Evolutionary conservation across 176 grass and related monocot genomes (phyloP), one percentile per base, ranked within the genome.

Genomic region (Saccharum officinarum): DNA sequence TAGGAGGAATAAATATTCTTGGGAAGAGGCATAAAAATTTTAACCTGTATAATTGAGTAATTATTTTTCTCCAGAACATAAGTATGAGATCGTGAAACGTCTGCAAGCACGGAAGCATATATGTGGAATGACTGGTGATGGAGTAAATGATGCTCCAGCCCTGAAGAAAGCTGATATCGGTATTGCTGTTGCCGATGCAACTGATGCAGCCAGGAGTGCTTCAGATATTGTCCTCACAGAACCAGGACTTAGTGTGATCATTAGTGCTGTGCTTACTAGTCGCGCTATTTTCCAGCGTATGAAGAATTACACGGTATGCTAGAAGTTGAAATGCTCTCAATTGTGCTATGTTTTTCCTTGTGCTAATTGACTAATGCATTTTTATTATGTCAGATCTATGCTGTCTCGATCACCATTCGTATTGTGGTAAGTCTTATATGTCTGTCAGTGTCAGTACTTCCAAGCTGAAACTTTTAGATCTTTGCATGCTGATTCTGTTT

Each of bases 151-250:
- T 72, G 88, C 90, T 44, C 93, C 93, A 34, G 93, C 93, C 50
- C 60, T 95, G 78, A 95, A 92, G 85, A 92, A 92, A 89, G 93
- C 90, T 14, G 90, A 95, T 74, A 90, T 95, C 46, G 92, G 94
- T 76, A 94, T 97, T 41, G 92, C 95, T 7, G 95, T 97, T 30
- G 92, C 92, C 15, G 95, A 92, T 59, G 77, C 95, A 30, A 97
- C 92, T 42, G 95, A 94, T 81, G 92, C 95, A 17, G 95, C 95
- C 10, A 86, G 90, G 82, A 86, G 78, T 73, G 95, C 95, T 69
- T 92, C 92, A 40, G 92, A 97, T 88, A 92, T 97, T 68, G 95
- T 97, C 45, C 92, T 97, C 38, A 97, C 92, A 14, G 95, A 97
- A 67, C 92, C 95, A 11, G 92, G 95, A 11, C 84, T 97, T 70